A percentile compares a stretch with the other conserved stretches of the same genome.
phyloP scores from a whole-genome alignment of 2,329 filamentous ascomycete genomes.

The Chrysoporthe cubensis region DNA sequence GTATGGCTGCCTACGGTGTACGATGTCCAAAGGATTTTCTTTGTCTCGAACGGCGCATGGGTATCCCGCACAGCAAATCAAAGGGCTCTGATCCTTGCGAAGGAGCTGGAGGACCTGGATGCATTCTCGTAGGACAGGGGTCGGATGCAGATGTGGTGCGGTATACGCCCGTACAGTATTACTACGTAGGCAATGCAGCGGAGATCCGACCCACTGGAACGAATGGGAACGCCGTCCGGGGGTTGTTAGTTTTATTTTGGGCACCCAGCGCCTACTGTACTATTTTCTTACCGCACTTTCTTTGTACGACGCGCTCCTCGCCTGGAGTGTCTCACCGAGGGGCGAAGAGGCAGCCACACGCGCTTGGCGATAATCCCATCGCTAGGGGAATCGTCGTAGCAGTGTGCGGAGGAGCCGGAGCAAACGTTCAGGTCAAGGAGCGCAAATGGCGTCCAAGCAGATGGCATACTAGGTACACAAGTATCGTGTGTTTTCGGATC shows the following conservation, averaged over 20 bases:
- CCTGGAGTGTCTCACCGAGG: background rate
- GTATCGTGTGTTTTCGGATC: background rate
- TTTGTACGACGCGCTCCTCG: background rate
- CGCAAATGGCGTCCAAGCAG: background rate
- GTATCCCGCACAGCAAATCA: background rate
- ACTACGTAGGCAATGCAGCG: background rate
- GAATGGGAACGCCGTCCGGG: background rate
- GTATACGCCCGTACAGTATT: background rate
- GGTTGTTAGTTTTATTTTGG: background rate
- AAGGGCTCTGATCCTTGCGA: background rate
- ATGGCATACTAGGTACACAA: background rate
- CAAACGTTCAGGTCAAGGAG: background rate
- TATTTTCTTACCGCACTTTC: conserved; percentile 4
- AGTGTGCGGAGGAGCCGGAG: background rate
- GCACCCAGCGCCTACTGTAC: conserved; percentile 1
- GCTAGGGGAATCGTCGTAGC: background rate
- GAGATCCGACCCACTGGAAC: background rate
- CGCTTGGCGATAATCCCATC: background rate
- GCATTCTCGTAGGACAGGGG: background rate
- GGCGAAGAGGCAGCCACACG: background rate
- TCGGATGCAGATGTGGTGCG: background rate
- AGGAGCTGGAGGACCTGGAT: background rate
- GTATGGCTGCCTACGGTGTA: background rate
- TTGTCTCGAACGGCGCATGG: background rate
- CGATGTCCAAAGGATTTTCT: background rate